A percentile compares a stretch with the other conserved stretches of the same genome.
These are phyloP conservation scores for Alternaria infectoria DNA, from an alignment of 2,329 filamentous ascomycete species.

Conservation along the genomic window DNA sequence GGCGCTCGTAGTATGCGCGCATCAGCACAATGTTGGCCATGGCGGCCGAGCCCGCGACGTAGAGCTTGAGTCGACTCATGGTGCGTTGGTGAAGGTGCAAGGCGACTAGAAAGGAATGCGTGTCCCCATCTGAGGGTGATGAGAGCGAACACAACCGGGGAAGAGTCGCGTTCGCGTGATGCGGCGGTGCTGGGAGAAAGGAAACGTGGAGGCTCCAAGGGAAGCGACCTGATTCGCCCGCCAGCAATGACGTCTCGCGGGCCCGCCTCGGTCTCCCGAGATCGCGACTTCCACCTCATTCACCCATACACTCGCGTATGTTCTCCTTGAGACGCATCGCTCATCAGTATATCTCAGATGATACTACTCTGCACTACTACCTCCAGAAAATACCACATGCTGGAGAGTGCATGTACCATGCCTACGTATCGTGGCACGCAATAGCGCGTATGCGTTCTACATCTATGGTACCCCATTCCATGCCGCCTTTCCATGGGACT, in stretches of 20 bases:
- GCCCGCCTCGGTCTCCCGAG: background rate
- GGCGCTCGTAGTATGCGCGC: constrained; percentile 90
- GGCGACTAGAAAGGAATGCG: constrained; percentile 9
- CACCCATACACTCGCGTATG: background rate
- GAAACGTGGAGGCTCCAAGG: constrained; percentile 15
- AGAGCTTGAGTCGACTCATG: constrained; percentile 45
- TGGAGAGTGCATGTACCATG: background rate
- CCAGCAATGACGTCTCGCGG: constrained; percentile 4
- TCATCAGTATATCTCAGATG: background rate
- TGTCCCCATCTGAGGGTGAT: constrained; percentile 21
- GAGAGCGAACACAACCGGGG: constrained; percentile 9
- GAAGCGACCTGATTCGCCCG: constrained; percentile 7
- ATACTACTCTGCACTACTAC: background rate
- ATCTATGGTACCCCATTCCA: background rate
- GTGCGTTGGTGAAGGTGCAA: constrained; percentile 14
- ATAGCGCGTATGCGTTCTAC: background rate
- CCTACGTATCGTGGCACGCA: background rate
- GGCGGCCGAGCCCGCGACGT: constrained; percentile 69
- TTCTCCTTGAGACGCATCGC: background rate
- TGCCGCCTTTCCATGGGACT: background rate
- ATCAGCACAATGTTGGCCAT: constrained; percentile 84
- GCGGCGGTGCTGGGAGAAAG: constrained; percentile 15
- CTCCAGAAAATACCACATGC: background rate
- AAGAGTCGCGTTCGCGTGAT: constrained; percentile 13
- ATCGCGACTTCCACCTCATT: background rate